Evolutionary conservation across 2,329 filamentous ascomycete species (phyloP).

Genomic region (Pseudopyrenochaeta lycopersici): DNA sequence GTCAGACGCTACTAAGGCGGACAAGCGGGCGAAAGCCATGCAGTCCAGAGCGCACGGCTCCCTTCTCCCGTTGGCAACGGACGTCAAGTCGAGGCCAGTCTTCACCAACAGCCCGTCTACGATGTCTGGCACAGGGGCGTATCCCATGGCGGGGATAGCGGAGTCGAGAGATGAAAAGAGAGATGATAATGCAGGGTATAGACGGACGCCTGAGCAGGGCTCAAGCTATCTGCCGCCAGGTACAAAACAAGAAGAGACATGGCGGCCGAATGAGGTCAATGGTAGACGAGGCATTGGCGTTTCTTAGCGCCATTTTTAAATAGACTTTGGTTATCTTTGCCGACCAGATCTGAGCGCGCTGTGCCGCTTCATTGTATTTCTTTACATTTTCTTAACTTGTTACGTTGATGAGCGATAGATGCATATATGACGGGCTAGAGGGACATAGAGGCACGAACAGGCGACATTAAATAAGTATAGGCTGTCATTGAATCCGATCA

Average conservation of each 20-base stretch:
- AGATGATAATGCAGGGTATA: constrained; percentile 61
- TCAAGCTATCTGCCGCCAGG: constrained; percentile 75
- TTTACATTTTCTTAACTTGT: neutral
- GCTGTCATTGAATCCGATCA: constrained; percentile 31
- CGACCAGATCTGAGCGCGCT: neutral
- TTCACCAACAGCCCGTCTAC: constrained; percentile 53
- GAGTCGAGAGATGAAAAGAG: constrained; percentile 62
- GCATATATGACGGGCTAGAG: neutral
- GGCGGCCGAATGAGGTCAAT: constrained; percentile 57
- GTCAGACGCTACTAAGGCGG: constrained; percentile 85
- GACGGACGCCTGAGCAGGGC: constrained; percentile 50
- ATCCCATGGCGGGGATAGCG: constrained; percentile 32
- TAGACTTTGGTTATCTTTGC: neutral
- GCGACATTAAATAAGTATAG: constrained; percentile 1
- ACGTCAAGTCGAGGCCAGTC: constrained; percentile 29
- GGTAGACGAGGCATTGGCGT: constrained; percentile 36
- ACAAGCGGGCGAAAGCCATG: constrained; percentile 73
- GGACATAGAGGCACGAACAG: neutral
- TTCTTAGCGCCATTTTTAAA: constrained; percentile 12
- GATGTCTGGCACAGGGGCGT: constrained; percentile 45
- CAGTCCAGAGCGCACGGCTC: constrained; percentile 71
- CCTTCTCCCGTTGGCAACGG: constrained; percentile 71
- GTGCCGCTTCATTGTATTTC: neutral
- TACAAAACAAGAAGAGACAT: constrained; percentile 87
- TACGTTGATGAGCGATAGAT: neutral